Conservation (phyloP, 2,329 filamentous ascomycete genomes). For the Plenodomus lindquistii region DNA sequence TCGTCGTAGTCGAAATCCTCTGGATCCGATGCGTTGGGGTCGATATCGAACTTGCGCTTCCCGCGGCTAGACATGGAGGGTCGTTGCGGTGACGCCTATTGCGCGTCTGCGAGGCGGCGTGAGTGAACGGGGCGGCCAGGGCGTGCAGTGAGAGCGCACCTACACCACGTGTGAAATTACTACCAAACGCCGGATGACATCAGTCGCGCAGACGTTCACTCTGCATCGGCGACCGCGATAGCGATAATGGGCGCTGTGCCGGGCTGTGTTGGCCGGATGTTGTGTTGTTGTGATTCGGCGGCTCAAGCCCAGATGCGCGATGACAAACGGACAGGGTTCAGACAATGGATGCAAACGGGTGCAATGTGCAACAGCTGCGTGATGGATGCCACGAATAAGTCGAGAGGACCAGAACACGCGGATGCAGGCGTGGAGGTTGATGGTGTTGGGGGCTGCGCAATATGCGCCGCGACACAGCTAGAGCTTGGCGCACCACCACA, state of each 20-base stretch:
- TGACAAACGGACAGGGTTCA: conserved; percentile 12
- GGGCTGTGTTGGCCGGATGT: conserved; percentile 17
- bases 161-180: conserved; percentile 27
- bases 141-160: conserved; percentile 19
- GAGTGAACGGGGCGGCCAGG: conserved; percentile 17
- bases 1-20: conserved; percentile 46
- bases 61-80: conserved; percentile 42
- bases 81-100: conserved; percentile 26
- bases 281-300: conserved; percentile 26
- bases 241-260: conserved; percentile 22
- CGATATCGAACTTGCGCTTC: conserved; percentile 48
- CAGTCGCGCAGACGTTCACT: conserved; percentile 20
- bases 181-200: conserved; percentile 24
- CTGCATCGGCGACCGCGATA: conserved; percentile 26
- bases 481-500: neutral
- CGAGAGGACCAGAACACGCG: conserved; percentile 12
- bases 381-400: conserved; percentile 16
- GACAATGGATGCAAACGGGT: conserved; percentile 4
- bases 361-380: conserved; percentile 12
- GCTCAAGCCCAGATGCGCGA: conserved; percentile 17
- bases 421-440: conserved; percentile 21
- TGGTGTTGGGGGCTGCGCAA: conserved; percentile 25
- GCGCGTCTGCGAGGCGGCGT: conserved; percentile 22
- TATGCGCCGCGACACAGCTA: conserved; percentile 6
- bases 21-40: conserved; percentile 45